These are phyloP conservation scores for Plasmodium ovale DNA, from an alignment of 169 alveolate genomes.

Conservation along the genomic window DNA sequence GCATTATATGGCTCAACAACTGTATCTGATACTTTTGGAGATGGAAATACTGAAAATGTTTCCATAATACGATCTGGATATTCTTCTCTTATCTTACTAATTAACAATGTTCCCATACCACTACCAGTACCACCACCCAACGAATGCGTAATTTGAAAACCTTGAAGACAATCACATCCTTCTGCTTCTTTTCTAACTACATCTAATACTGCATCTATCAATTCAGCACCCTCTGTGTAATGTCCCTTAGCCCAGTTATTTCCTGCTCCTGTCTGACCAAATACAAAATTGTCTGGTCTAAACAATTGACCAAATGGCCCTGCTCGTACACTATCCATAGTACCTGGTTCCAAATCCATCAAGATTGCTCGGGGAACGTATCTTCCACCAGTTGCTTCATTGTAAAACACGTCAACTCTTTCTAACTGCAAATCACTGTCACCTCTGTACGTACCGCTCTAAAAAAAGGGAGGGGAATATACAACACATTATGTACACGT, in stretches of 20 bases:
- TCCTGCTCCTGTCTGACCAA: conserved; percentile 99
- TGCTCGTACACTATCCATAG: conserved; percentile 99
- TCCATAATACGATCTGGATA: conserved; percentile 99
- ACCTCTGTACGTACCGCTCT: conserved; percentile 97
- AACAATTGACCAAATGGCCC: conserved; percentile 98
- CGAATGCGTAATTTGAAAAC: conserved; percentile 98
- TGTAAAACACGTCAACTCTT: conserved; percentile 96
- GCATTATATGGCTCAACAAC: conserved; percentile 99
- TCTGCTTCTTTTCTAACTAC: conserved; percentile 99
- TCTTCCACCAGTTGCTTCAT: conserved; percentile 98
- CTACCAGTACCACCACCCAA: conserved; percentile 99
- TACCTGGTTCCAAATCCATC: conserved; percentile 99
- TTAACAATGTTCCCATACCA: conserved; percentile 98
- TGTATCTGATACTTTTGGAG: conserved; percentile 99
- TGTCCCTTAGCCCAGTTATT: conserved; percentile 99
- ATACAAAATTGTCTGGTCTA: conserved; percentile 98
- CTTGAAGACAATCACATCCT: conserved; percentile 98
- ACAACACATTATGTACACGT: not conserved
- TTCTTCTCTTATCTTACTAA: conserved; percentile 98
- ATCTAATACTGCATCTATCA: conserved; percentile 97
- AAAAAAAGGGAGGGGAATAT: conserved; percentile 20
- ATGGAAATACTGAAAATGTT: conserved; percentile 98
- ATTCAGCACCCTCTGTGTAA: conserved; percentile 99
- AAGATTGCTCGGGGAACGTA: conserved; percentile 98
- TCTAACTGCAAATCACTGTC: conserved; percentile 97